Evolutionary conservation across 352 stramenopile species (phyloP).

Genomic region (Phytopythium oedochilum): DNA sequence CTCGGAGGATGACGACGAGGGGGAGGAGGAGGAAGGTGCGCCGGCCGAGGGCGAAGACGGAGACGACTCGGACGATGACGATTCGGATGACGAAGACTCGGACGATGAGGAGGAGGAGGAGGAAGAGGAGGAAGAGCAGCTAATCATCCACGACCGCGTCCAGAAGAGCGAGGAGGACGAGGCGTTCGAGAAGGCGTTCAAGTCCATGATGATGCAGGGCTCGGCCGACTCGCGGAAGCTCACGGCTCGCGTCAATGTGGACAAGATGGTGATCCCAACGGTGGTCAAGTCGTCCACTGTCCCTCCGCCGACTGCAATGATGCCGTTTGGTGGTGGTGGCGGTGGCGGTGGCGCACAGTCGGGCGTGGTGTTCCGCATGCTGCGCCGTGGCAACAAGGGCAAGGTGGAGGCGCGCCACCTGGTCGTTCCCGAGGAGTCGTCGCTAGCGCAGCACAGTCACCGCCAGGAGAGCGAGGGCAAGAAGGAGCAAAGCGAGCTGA

Average conservation of each 20-base stretch:
- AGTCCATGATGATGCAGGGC: constrained; percentile 83
- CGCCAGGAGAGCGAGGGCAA: constrained; percentile 84
- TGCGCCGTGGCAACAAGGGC: constrained; percentile 96
- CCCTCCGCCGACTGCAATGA: constrained; percentile 8
- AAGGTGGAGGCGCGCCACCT: constrained; percentile 94
- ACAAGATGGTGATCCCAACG: constrained; percentile 88
- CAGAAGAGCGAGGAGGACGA: constrained; percentile 82
- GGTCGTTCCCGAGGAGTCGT: constrained; percentile 91
- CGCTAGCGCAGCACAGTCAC: constrained; percentile 88
- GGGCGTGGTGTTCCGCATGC: constrained; percentile 90
- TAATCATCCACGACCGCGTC: constrained; percentile 84
- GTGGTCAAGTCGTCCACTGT: constrained; percentile 54
- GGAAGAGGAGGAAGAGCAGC: constrained; percentile 81
- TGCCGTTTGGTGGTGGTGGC: constrained; percentile 20
- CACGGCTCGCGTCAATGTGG: constrained; percentile 61
- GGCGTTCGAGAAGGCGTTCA: constrained; percentile 86
- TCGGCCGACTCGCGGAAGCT: constrained; percentile 59
- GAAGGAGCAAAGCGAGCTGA: constrained; percentile 85
- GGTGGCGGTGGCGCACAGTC: constrained; percentile 22
- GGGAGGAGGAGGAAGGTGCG: constrained; percentile 73
- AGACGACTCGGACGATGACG: constrained; percentile 71
- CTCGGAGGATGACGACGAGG: constrained; percentile 24
- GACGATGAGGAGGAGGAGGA: constrained; percentile 50
- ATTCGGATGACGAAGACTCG: constrained; percentile 53
- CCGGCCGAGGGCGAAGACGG: constrained; percentile 62